phyloP scores from a whole-genome alignment of 2,329 filamentous ascomycete species.

The Aspergillus pseudoglaucus region DNA sequence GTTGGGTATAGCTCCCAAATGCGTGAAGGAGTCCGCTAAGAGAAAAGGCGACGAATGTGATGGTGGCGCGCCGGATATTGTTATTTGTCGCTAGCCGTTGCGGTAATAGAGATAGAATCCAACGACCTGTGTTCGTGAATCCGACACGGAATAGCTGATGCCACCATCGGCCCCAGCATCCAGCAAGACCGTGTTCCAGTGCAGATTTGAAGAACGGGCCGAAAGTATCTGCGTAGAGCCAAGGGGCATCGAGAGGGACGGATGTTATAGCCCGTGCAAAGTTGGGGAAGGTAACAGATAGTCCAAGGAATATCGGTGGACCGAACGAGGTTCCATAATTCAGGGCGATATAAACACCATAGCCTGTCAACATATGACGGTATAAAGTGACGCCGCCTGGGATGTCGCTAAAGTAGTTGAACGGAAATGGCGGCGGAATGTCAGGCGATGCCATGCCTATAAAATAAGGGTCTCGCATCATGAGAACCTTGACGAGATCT shows the following conservation, averaged over 20 bases:
- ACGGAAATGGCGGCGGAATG: conserved; percentile 38
- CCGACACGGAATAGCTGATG: conserved; percentile 79
- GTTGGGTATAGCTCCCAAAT: conserved; percentile 60
- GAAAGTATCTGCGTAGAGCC: conserved; percentile 57
- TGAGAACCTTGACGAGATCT: conserved; percentile 62
- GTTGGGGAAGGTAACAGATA: conserved; percentile 43
- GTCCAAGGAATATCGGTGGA: conserved; percentile 54
- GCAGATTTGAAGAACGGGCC: conserved; percentile 39
- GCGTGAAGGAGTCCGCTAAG: conserved; percentile 54
- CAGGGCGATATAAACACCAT: conserved; percentile 56
- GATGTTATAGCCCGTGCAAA: conserved; percentile 53
- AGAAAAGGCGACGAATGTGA: conserved; percentile 25
- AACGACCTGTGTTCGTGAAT: conserved; percentile 34
- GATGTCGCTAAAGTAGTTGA: conserved; percentile 39
- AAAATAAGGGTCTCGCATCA: conserved; percentile 76
- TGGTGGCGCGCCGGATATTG: conserved; percentile 15
- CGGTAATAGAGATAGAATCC: conserved; percentile 22
- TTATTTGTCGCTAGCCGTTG: conserved; percentile 11
- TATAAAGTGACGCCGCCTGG: conserved; percentile 46
- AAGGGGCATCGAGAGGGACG: conserved; percentile 54
- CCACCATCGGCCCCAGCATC: conserved; percentile 84
- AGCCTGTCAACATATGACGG: conserved; percentile 52
- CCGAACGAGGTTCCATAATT: conserved; percentile 54
- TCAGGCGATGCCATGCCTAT: conserved; percentile 48
- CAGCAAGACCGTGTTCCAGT: conserved; percentile 62